phyloP scores from a whole-genome alignment of 1,284 basidiomycete genomes.

The Irpex rosettiformis region DNA sequence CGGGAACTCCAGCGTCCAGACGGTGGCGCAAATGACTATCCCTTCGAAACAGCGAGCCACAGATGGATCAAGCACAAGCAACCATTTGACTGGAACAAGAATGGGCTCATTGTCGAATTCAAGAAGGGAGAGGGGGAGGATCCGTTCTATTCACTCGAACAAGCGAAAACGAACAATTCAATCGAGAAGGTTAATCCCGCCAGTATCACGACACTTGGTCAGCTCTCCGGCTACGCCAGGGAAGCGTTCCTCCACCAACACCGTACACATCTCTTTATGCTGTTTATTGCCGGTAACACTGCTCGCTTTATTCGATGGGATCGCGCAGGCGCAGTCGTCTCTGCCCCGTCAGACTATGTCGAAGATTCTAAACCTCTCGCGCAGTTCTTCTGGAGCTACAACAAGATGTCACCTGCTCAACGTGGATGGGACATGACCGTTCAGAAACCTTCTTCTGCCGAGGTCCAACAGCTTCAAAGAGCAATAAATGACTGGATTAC shows the following conservation, averaged over 20 bases:
- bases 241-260: not conserved
- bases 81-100: no score
- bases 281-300: not conserved
- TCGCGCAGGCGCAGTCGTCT: not conserved
- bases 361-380: not conserved
- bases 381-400: not conserved
- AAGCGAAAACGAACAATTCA: no score
- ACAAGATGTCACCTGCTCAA: not conserved
- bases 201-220: not conserved
- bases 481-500: not conserved
- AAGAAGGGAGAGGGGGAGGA: no score
- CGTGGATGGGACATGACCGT: not conserved
- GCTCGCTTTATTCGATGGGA: not conserved
- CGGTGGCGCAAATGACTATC: no score
- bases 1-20: no score
- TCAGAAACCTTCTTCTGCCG: not conserved
- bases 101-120: no score
- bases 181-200: not conserved
- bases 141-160: no score
- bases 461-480: not conserved
- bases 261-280: not conserved
- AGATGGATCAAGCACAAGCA: no score
- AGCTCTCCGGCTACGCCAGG: not conserved
- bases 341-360: not conserved
- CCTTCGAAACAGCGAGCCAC: no score